Base-by-base conservation (phyloP, 2,329 filamentous ascomycete species). In the Incumbomyces delicatus region DNA sequence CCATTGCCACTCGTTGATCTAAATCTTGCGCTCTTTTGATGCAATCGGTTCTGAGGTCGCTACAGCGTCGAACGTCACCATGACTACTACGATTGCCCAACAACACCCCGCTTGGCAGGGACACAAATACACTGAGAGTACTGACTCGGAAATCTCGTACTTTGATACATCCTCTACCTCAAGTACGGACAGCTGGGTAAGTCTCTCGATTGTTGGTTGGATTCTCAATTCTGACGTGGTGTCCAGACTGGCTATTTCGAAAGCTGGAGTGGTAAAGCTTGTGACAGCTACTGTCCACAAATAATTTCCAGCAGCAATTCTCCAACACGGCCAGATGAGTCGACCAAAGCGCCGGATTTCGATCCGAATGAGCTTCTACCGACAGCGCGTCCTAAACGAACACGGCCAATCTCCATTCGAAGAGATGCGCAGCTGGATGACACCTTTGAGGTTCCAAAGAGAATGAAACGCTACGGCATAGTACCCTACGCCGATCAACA, bases 161-260 rank as follows among this genome's bases (percentile, higher is more conserved):
- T 45, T 45, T 45, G 42, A 45, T 36, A 33, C 34, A 16, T 45
- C 42, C n/a, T 29, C 42, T 14, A 27, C 42, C 8, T 38, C 34
- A 17, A 35, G 32, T 16, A 20, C 14, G n/a, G 42, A 45, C 22
- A 38, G 30, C 14, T 45, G 42, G 40, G 40, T 42, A 42, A 42
- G 40, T 33, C n/a, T 3, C 7, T 8, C 5, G 13, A n/a, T 35
- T 12, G 13, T 6, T 35, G 33, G 5, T n/a, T n/a, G 13, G 12
- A 11, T 35, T 6, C 33, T 35, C 16, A n/a, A 27, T 27, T 27
- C 22, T 27, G 22, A 27, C 8, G 8, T 27, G 4, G 22, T 8
- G 31, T 33, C 13, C n/a, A 42, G 42, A 29, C 42, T 14, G 42
- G 42, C 2, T 45, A 45, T 29, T 45, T 45, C 16, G 42, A 45